phyloP scores from a whole-genome alignment of 73 alveolate genomes.

The Paramecium biaurelia region DNA sequence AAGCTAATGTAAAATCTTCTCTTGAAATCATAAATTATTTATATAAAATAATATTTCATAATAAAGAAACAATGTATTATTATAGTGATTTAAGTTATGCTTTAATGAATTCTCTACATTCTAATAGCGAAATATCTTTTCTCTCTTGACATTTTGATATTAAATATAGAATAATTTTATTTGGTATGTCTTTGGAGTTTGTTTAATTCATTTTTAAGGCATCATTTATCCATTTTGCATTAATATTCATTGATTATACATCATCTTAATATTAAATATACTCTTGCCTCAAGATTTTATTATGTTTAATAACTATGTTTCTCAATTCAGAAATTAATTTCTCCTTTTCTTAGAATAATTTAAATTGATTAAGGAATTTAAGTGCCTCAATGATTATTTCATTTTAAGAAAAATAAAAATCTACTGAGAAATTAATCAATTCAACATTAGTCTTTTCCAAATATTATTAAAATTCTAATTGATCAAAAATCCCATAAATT shows the following conservation, averaged over 20 bases:
- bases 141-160: background rate
- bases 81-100: background rate
- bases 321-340: conserved; percentile 13
- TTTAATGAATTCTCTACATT: conserved; percentile 11
- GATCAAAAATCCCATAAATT: conserved; percentile 22
- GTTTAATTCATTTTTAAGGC: background rate
- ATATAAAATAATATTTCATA: background rate
- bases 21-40: background rate
- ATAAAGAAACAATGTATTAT: background rate
- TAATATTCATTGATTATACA: background rate
- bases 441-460: background rate
- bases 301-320: background rate
- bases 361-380: background rate
- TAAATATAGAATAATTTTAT: background rate
- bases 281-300: background rate
- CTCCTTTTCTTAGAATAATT: background rate
- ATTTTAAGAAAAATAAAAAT: background rate
- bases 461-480: background rate
- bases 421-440: background rate
- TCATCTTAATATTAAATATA: background rate
- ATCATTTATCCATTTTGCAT: conserved; percentile 41
- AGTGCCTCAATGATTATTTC: background rate
- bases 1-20: background rate
- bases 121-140: background rate
- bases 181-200: background rate